These are phyloP conservation scores for Coccinonectria pachysandricola DNA, from an alignment of 2,329 filamentous ascomycete species.

Conservation along the genomic window DNA sequence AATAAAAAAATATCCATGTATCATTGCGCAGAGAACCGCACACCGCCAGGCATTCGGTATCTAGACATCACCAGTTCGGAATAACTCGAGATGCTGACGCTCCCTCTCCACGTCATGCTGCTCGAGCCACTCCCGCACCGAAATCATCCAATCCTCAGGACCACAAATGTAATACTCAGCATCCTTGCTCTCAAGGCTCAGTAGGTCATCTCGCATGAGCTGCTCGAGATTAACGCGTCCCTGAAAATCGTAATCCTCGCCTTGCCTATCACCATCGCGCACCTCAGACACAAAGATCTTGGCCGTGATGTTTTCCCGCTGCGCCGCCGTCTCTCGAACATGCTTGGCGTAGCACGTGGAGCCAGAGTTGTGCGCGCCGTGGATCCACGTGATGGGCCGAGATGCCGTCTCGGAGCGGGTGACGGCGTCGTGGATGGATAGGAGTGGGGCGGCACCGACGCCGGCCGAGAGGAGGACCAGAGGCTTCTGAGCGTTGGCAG, in stretches of 20 bases:
- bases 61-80: slow-evolving; percentile 42
- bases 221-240: slow-evolving; percentile 49
- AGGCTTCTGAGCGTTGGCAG: slow-evolving; percentile 35
- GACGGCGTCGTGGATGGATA: slow-evolving; percentile 53
- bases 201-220: slow-evolving; percentile 38
- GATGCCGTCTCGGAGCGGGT: slow-evolving; percentile 18
- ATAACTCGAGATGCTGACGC: slow-evolving; percentile 57
- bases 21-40: no score
- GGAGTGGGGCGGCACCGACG: slow-evolving; percentile 57
- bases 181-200: slow-evolving; percentile 43
- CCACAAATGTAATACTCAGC: slow-evolving; percentile 66
- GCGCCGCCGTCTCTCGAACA: slow-evolving; percentile 33
- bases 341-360: slow-evolving; percentile 46
- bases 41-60: no score
- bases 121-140: slow-evolving; percentile 42
- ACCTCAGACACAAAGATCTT: slow-evolving; percentile 50
- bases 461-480: slow-evolving; percentile 58
- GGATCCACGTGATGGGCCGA: slow-evolving; percentile 51
- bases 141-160: slow-evolving; percentile 58
- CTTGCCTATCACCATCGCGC: slow-evolving; percentile 31
- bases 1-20: no score
- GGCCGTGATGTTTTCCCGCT: slow-evolving; percentile 21
- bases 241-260: slow-evolving; percentile 47
- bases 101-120: slow-evolving; percentile 44
- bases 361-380: slow-evolving; percentile 42